Base-by-base conservation (phyloP, 108 stramenopile genomes). In the Mayamaea pseudoterrestris region DNA sequence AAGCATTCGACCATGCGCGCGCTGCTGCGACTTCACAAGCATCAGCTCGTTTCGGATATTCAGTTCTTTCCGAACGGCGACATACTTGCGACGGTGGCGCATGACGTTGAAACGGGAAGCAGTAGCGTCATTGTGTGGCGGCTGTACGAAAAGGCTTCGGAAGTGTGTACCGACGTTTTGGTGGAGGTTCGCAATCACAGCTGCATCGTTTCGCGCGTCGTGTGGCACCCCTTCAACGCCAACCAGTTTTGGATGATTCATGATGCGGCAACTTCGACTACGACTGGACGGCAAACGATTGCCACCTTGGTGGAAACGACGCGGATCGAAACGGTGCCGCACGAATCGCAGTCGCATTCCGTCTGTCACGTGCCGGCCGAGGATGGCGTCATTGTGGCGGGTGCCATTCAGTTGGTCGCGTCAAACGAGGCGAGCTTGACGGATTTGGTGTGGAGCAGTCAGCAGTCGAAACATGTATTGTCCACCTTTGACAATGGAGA, bases 201-300 rank as follows among this genome's bases (percentile, higher is more conserved):
- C 7, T 29, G 29, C 14, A 28, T 2, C 4, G 61, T 74, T 36
- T 45, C 27, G 18, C 58, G 68, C 6, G 32, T 90, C 9, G 12
- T 80, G 7, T 90, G 89, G 83, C 83, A 86, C 62, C 83, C 83
- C 20, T 81, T 81, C 47, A 76, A 90, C 58, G 72, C 81, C 0
- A 83, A 85, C 54, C 68, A 73, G 44, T 78, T 76, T 32, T 76
- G 69, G 50, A 39, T 76, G 37, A 44, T 69, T 62, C 68, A 66
- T 73, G n/a, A n/a, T n/a, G n/a, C n/a, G n/a, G n/a, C n/a, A n/a
- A n/a, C n/a, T n/a, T n/a, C n/a, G n/a, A 31, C 68, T 50, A 22
- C 35, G 65, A 16, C 53, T 48, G 35, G 35, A 44, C 23, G 53
- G 43, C 6, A 39, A 11, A 43, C 59, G 29, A 69, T 80, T n/a